phyloP scores from a whole-genome alignment of 1,284 basidiomycete genomes.

The Phellinidium pouzarii region DNA sequence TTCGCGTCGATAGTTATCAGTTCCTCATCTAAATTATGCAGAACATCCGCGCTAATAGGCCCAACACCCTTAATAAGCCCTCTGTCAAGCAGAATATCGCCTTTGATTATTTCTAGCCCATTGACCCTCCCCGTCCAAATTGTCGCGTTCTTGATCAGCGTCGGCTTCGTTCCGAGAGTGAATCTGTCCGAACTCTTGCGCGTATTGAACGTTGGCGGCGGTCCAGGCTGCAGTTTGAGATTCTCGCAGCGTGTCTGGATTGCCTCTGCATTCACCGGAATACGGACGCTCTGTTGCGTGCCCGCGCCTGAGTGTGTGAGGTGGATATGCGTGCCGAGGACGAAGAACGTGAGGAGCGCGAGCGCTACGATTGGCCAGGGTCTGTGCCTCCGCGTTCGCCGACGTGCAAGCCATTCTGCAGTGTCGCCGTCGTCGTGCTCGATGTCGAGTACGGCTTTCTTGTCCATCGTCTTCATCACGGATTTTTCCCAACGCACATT shows the following conservation, averaged over 20 bases:
- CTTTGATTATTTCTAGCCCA: slow-evolving; percentile 58
- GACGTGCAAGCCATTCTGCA: background rate
- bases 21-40: slow-evolving; percentile 15
- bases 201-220: slow-evolving; percentile 42
- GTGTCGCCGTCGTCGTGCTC: background rate
- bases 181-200: slow-evolving; percentile 67
- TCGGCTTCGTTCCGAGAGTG: slow-evolving; percentile 56
- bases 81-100: slow-evolving; percentile 49
- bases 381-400: background rate
- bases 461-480: background rate
- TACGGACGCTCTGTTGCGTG: background rate
- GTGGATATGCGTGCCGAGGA: slow-evolving; percentile 5
- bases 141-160: slow-evolving; percentile 70
- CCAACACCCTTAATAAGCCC: slow-evolving; percentile 54
- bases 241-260: slow-evolving; percentile 19
- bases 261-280: slow-evolving; percentile 3
- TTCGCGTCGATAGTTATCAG: slow-evolving; percentile 27
- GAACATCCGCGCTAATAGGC: slow-evolving; percentile 25
- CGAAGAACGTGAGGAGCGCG: slow-evolving; percentile 3
- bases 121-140: slow-evolving; percentile 74
- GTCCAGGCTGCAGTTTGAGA: slow-evolving; percentile 29
- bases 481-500: too few relatives aligned
- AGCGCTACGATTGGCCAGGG: slow-evolving; percentile 10
- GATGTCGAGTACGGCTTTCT: background rate
- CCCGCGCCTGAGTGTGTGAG: background rate